A percentile compares a stretch with the other conserved stretches of the same genome.
phyloP scores from a whole-genome alignment of 148 eudicot genomes.

The Suaeda aralocaspica region DNA sequence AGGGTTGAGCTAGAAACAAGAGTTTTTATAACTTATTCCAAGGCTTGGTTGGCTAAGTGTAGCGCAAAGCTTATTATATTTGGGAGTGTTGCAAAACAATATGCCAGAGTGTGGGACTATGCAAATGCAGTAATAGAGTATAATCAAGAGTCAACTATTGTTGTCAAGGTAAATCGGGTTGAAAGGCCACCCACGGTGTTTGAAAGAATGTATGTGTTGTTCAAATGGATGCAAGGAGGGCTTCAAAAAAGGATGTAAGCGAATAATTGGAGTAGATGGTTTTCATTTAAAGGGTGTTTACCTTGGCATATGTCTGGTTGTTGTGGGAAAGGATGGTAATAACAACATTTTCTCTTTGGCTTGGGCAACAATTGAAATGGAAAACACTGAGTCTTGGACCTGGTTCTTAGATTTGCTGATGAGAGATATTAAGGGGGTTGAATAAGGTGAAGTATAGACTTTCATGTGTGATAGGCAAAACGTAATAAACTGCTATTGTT shows the following conservation, averaged over 20 bases:
- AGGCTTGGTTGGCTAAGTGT: background rate
- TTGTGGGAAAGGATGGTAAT: background rate
- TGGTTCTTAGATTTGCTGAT: background rate
- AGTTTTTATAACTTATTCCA: background rate
- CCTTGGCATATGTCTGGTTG: background rate
- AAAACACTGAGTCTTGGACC: background rate
- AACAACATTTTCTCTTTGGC: background rate
- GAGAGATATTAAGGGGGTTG: background rate
- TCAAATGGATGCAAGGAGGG: background rate
- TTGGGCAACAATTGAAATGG: background rate
- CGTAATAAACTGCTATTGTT: rapidly evolving
- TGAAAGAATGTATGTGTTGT: background rate
- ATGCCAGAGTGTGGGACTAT: background rate
- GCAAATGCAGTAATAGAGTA: background rate
- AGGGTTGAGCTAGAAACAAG: background rate
- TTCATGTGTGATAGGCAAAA: background rate
- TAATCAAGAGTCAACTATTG: background rate
- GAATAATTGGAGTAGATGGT: slow-evolving; percentile 8
- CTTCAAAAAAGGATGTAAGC: background rate
- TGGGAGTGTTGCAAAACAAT: background rate
- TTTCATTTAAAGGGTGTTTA: background rate
- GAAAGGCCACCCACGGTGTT: background rate
- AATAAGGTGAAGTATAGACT: background rate
- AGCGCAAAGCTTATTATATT: background rate
- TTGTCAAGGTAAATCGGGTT: background rate